Evolutionary conservation across 441 rosid genomes (phyloP).

Genomic region (Erodium chrysanthum): DNA sequence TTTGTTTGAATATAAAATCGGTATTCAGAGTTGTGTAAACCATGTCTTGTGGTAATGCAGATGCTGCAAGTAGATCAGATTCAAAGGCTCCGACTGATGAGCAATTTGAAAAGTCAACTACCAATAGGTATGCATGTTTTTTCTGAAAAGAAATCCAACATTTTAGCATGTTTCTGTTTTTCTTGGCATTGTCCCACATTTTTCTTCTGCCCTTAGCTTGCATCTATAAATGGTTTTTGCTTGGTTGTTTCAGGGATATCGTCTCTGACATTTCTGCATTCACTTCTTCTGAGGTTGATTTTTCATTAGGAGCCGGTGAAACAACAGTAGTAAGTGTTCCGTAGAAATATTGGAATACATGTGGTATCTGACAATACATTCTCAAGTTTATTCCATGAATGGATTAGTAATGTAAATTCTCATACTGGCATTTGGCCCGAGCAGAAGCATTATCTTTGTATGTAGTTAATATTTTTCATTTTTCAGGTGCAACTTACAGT

Average conservation of each 20-base stretch:
- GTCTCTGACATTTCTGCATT: conserved; percentile 37
- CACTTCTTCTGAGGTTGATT: conserved; percentile 61
- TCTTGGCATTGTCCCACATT: background rate
- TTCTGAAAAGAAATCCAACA: background rate
- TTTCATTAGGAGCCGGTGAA: conserved; percentile 55
- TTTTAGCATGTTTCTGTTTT: background rate
- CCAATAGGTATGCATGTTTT: conserved; percentile 29
- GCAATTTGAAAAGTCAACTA: conserved; percentile 28
- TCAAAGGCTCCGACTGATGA: conserved; percentile 35
- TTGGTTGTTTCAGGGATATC: conserved; percentile 38
- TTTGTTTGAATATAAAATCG: background rate
- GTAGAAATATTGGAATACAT: conserved; percentile 16
- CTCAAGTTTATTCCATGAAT: conserved; percentile 6
- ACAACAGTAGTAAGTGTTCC: conserved; percentile 50
- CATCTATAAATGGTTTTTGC: conserved; percentile 17
- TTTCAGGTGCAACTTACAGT: conserved; percentile 77
- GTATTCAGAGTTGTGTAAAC: conserved; percentile 8
- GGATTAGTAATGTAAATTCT: conserved; percentile 1
- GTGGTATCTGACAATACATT: conserved; percentile 1
- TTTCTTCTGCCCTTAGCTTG: conserved; percentile 1
- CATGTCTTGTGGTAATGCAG: conserved; percentile 29
- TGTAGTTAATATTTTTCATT: background rate
- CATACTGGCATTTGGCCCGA: background rate
- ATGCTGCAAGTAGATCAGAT: conserved; percentile 33
- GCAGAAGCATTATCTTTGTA: background rate